Evolutionary conservation across 2,329 filamentous ascomycete species (phyloP), one percentile per base, ranked within the genome.

Genomic region (Neospermospora avenae): DNA sequence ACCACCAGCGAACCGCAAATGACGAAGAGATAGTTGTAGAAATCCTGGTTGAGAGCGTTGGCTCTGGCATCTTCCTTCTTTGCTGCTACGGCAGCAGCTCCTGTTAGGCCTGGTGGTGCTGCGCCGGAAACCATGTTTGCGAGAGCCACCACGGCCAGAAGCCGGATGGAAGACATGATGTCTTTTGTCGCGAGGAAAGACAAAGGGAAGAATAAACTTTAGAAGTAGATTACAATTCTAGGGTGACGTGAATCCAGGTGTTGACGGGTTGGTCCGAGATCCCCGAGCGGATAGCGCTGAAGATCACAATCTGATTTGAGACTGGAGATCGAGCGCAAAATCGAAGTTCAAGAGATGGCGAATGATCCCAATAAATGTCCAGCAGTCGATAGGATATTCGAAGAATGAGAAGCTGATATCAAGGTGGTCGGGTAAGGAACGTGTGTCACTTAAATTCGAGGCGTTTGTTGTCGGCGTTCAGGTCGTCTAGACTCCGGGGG

Each of bases 1-100:
- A 74, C 80, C 13, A 87, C 81, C 55, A 92, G 78, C 54, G 81
- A 81, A 56, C 84, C 84, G 73, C 89, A 85, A 28, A 88, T 79
- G 65, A 86, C 76, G 65, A 88, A 77, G 45, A 87, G 78, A 71
- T 87, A 87, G 59, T 82, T 77, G 39, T 81, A 80, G 42, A 90
- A 78, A 45, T 80, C 76, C 65, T 81, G 75, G 67, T 88, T 84
- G 10, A 69, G 61, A 1, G 55, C 54, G 8, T 44, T 55, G 6
- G 73, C 71, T 20, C 71, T 67, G 20, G 55, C 57, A 28, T 28
- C 55, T 24, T 57, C n/a, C 14, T 59, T 55, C 11, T 56, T 42
- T 7, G 67, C 64, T 4, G 65, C 55, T 5, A 63, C 45, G 24
- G 64, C 57, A 22, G 62, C 57, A 3, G 64, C 52, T 18, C 44